Evolutionary conservation across 495 filamentous ascomycete species (phyloP).

Genomic region (Penicillium cosmopolitanum): DNA sequence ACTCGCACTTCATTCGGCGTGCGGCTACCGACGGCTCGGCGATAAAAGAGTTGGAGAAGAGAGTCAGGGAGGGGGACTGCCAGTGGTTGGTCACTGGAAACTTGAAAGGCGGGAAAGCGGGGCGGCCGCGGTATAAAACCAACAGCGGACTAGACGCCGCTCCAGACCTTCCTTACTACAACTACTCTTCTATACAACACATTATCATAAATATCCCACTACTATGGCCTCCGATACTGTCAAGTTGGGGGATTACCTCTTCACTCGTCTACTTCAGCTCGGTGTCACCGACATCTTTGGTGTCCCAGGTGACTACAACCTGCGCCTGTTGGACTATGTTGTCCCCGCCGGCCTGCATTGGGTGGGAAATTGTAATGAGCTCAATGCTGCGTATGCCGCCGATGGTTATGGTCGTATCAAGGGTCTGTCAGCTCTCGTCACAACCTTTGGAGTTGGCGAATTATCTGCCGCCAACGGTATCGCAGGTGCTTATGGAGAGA

Average conservation of each 20-base stretch:
- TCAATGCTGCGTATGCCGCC: constrained; percentile 83
- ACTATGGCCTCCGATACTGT: constrained; percentile 28
- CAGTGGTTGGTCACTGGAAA: neutral
- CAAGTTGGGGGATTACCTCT: constrained; percentile 63
- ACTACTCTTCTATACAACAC: neutral
- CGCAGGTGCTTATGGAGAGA: constrained; percentile 74
- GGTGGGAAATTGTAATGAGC: constrained; percentile 81
- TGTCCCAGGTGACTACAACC: constrained; percentile 77
- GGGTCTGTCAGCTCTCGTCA: constrained; percentile 72
- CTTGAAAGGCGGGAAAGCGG: constrained; percentile 9
- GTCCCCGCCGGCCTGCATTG: constrained; percentile 65
- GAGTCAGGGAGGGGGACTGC: neutral
- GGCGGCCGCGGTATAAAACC: constrained; percentile 18
- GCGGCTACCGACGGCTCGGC: constrained; percentile 29
- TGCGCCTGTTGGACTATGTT: constrained; percentile 69
- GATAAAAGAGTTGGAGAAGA: constrained; percentile 21
- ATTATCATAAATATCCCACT: neutral
- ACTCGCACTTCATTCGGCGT: neutral
- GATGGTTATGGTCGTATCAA: constrained; percentile 80
- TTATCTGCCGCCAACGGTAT: constrained; percentile 75
- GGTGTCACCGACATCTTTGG: constrained; percentile 71
- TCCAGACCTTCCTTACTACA: neutral
- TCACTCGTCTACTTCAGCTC: constrained; percentile 68
- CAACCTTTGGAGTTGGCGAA: constrained; percentile 82
- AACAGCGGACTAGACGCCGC: neutral